A percentile compares a stretch with the other conserved stretches of the same genome.
Conservation (phyloP, 352 stramenopile genomes). For the Phytophthora aleatoria region DNA sequence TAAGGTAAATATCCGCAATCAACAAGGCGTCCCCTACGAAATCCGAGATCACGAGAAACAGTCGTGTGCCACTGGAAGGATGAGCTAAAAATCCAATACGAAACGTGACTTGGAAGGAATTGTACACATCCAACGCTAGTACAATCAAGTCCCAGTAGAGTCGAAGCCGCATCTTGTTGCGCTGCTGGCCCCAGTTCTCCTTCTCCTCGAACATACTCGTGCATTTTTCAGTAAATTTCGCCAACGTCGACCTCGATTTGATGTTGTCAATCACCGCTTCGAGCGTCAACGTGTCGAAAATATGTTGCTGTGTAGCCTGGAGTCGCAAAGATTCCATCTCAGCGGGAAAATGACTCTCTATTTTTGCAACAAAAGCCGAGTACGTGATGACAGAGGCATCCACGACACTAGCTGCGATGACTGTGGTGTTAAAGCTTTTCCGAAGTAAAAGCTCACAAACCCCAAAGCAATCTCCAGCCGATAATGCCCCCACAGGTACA, state of each 20-base stretch:
- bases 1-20: constrained; percentile 61
- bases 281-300: constrained; percentile 49
- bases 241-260: constrained; percentile 37
- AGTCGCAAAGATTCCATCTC: constrained; percentile 46
- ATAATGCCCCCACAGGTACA: constrained; percentile 58
- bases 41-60: constrained; percentile 45
- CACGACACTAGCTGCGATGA: constrained; percentile 57
- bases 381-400: constrained; percentile 62
- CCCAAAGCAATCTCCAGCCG: constrained; percentile 63
- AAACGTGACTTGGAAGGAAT: constrained; percentile 73
- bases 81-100: constrained; percentile 66
- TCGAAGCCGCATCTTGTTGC: constrained; percentile 55
- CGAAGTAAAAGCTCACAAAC: constrained; percentile 68
- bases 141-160: constrained; percentile 72
- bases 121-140: constrained; percentile 61
- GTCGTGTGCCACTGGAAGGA: constrained; percentile 17
- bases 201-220: constrained; percentile 67
- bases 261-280: constrained; percentile 64
- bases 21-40: constrained; percentile 50
- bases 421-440: constrained; percentile 52
- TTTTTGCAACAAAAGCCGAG: constrained; percentile 45
- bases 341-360: constrained; percentile 51
- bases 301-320: constrained; percentile 51
- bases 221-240: constrained; percentile 58
- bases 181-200: constrained; percentile 49